These are phyloP conservation scores for Neofusicoccum sp. DNA, from an alignment of 2,329 filamentous ascomycete genomes.

Conservation along the genomic window DNA sequence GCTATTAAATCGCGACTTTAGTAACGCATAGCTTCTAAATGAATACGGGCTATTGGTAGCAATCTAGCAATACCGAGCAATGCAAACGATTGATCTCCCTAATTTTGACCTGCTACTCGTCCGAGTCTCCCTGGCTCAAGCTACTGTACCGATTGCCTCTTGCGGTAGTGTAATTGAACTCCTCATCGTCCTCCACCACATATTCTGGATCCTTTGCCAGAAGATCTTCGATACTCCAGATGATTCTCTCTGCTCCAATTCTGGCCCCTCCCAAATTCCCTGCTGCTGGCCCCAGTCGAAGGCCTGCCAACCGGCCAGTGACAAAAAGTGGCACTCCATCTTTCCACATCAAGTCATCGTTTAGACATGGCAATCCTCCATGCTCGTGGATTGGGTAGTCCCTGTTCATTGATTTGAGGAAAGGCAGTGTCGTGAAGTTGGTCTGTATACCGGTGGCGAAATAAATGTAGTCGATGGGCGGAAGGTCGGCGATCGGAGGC, in stretches of 20 bases:
- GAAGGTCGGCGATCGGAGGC: slow-evolving; percentile 51
- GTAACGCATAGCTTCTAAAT: too few relatives aligned
- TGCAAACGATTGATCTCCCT: neutral
- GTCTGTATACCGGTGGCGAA: slow-evolving; percentile 72
- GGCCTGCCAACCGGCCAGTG: slow-evolving; percentile 64
- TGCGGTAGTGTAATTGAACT: slow-evolving; percentile 1
- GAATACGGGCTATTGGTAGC: too few relatives aligned
- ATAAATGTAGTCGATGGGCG: slow-evolving; percentile 64
- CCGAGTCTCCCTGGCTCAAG: neutral
- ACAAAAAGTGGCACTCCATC: slow-evolving; percentile 71
- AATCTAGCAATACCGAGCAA: too few relatives aligned
- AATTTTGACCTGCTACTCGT: neutral
- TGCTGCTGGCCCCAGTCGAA: slow-evolving; percentile 70
- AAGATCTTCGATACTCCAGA: slow-evolving; percentile 66
- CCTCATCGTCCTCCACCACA: neutral
- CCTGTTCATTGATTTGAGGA: slow-evolving; percentile 58
- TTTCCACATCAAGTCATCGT: slow-evolving; percentile 73
- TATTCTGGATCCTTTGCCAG: slow-evolving; percentile 32
- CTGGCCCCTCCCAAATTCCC: slow-evolving; percentile 73
- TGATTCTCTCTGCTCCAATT: slow-evolving; percentile 69
- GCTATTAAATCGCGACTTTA: too few relatives aligned
- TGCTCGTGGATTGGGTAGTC: slow-evolving; percentile 61
- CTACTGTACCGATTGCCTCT: neutral
- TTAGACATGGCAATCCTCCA: slow-evolving; percentile 70
- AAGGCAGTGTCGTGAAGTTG: slow-evolving; percentile 60